Percentiles rank a stretch among this genome's conserved stretches.
These are phyloP conservation scores for Trametes hirsuta DNA, from an alignment of 1,284 basidiomycete species.

Conservation along the genomic window DNA sequence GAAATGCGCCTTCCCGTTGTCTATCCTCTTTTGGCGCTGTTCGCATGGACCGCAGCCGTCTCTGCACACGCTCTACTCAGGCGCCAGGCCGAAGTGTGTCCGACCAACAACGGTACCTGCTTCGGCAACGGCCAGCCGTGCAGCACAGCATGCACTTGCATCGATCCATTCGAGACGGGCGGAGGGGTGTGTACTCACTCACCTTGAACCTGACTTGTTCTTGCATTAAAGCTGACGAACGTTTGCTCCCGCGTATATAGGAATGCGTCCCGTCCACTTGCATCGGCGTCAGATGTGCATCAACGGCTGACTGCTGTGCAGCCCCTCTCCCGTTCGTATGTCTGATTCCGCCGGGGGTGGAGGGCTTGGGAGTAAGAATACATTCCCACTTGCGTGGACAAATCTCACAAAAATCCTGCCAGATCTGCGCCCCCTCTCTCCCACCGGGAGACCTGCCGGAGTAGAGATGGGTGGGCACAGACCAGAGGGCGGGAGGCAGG, in stretches of 20 bases:
- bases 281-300: not conserved
- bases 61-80: not conserved
- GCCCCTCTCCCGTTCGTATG: not conserved
- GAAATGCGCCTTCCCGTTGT: too few species aligned
- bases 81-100: conserved; percentile 1
- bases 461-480: not conserved
- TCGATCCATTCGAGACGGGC: not conserved
- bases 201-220: too few species aligned
- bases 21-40: too few species aligned
- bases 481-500: not conserved
- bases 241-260: not conserved
- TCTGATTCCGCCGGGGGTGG: not conserved
- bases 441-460: not conserved
- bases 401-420: too few species aligned
- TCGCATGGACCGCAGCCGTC: not conserved
- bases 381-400: too few species aligned
- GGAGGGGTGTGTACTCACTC: not conserved
- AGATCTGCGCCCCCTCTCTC: not conserved
- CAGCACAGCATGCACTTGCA: not conserved
- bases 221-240: too few species aligned
- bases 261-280: conserved; percentile 6
- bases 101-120: not conserved
- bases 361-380: not conserved
- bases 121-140: not conserved
- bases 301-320: not conserved